Evolutionary conservation across 495 filamentous ascomycete genomes (phyloP), one percentile per base, ranked within the genome.

Genomic region (Penicillium atrosanguineum): DNA sequence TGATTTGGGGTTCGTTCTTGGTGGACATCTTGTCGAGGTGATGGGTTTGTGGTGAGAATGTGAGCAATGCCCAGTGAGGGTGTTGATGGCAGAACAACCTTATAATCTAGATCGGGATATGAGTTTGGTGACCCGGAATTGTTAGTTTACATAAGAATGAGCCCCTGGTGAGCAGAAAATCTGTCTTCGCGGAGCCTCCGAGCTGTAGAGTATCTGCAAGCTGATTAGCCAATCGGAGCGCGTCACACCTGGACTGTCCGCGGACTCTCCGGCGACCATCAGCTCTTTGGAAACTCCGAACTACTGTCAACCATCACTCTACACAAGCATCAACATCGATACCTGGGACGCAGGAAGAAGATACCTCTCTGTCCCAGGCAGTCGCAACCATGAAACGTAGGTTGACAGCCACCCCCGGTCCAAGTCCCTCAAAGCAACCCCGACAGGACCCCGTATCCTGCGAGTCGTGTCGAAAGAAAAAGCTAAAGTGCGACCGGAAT

Each of bases 381-480:
- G 7, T 8, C 11, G 19, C 8, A 31, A 37, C 18, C 11, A 73
- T 73, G 70, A 71, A 73, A 39, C 67, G 70, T 31, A 65, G 53
- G 36, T 18, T 29, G 7, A 16, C 7, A 6, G 8, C 44, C 7
- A 47, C 53, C 6, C 9, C 12, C 3, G 0, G 39, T 15, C 38
- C 53, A 2, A 12, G 59, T 12, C 38, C 44, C 7, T 70, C 63
- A 48, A 65, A 61, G n/a, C 42, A 46, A 16, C 56, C 63, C 5
- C 62, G 77, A 50, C 77, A 77, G 53, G 74, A 79, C 34, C 78
- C 78, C 1, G 78, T 79, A 2, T 79, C 77, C 0, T 82, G 79
- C 48, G 70, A 73, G 39, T 63, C 46, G 2, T 66, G 55, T 43
- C 57, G 50, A 29, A 55, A 37, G 40, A 51, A 60, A 29, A 55